Conservation (phyloP, 2,329 filamentous ascomycete genomes). For the Colletotrichum sp. region DNA sequence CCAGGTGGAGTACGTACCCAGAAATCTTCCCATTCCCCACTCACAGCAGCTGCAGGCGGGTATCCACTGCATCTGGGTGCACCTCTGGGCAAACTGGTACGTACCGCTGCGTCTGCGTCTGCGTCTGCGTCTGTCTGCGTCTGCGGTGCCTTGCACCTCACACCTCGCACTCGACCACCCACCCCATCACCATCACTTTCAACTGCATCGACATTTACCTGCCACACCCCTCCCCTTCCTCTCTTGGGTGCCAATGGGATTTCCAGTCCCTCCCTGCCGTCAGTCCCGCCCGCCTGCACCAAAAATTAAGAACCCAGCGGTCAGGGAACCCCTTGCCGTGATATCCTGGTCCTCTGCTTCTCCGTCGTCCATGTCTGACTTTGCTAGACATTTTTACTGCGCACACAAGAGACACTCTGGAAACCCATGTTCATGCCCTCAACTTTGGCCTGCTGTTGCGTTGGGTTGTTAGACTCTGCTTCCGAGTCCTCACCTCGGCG, state of each 20-base stretch:
- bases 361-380: constrained; percentile 1
- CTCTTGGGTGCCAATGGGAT: constrained; percentile 10
- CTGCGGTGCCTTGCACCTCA: not conserved
- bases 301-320: constrained; percentile 11
- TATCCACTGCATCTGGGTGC: not conserved
- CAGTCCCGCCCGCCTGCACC: constrained; percentile 5
- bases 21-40: constrained; percentile 1
- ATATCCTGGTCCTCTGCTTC: not conserved
- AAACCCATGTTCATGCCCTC: not conserved
- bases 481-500: not conserved
- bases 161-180: constrained; percentile 20
- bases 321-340: constrained; percentile 3
- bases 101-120: not conserved
- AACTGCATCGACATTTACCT: not conserved
- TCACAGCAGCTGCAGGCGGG: not conserved
- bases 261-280: constrained; percentile 6
- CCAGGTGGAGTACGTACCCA: not conserved
- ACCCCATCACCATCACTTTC: not conserved
- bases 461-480: not conserved
- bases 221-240: not conserved
- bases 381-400: not conserved
- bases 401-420: not conserved
- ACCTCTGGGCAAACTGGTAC: not conserved
- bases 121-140: not conserved
- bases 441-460: not conserved